Evolutionary conservation across 129 eudicot species (phyloP), one percentile per base, ranked within the genome.

Genomic region (Oenanthe sinensis): DNA sequence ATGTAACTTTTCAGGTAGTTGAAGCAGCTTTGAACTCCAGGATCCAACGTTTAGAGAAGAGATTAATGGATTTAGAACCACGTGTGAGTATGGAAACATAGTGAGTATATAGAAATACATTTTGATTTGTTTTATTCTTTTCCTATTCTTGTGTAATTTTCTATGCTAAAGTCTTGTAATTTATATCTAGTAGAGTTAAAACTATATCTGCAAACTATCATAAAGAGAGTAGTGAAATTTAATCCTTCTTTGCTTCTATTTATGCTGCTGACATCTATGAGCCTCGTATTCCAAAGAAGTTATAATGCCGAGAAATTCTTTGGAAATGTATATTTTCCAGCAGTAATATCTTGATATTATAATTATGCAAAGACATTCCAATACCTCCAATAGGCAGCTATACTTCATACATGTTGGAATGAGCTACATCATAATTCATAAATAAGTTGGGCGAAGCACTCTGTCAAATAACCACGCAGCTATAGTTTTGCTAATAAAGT

Each of bases 11-110:
- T 76, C 86, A 92, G 99, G 99, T 87, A 70, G 97, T 96, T 81
- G 99, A 96, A 91, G 99, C 97, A 71, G 99, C 99, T 58, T 79
- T 96, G 70, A 86, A 87, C 83, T 96, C 99, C 70, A 85, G 99
- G 65, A 90, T 92, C 82, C 96, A 96, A 76, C 91, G 92, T 39
- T 84, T 92, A 78, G 99, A 92, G 86, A 88, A 82, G 52, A 86
- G 89, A 78, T 80, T 96, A 79, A 87, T 88, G 99, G 97, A 87
- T 76, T 85, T 92, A 87, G 99, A 96, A 90, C 99, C 97, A 77
- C 95, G 97, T 67, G 99, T 96, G 91, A 95, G 99, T 88, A 90
- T 82, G 84, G 55, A 63, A 75, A 87, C 86, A 86, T 75, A 85
- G 84, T 71, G 85, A 87, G 85, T 89, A 87, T 80, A 82, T 81